These are phyloP conservation scores for Pseudogymnoascus pannorum DNA, from an alignment of 2,329 filamentous ascomycete species.

Conservation along the genomic window DNA sequence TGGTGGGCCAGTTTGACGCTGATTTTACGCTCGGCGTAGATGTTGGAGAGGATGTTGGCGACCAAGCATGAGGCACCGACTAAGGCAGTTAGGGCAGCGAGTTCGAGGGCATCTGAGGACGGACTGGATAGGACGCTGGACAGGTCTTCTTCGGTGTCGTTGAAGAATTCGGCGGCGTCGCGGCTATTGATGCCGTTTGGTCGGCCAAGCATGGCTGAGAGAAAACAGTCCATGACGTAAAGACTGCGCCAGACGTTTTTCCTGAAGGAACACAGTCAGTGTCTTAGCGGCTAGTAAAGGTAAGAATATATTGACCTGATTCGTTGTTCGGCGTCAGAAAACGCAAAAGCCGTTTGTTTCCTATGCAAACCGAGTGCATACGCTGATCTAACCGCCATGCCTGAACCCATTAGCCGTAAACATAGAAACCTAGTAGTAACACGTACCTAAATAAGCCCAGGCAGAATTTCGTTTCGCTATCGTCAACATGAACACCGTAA, in stretches of 20 bases:
- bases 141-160: background rate
- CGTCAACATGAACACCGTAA: slow-evolving; percentile 57
- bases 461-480: slow-evolving; percentile 56
- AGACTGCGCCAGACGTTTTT: slow-evolving; percentile 58
- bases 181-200: slow-evolving; percentile 35
- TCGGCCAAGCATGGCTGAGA: slow-evolving; percentile 55
- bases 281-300: background rate
- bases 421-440: background rate
- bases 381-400: slow-evolving; percentile 56
- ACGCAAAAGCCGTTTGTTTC: slow-evolving; percentile 50
- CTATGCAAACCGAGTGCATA: slow-evolving; percentile 56
- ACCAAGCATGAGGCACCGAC: slow-evolving; percentile 14
- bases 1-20: slow-evolving; percentile 50
- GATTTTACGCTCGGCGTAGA: slow-evolving; percentile 29
- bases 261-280: slow-evolving; percentile 28
- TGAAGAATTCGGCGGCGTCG: slow-evolving; percentile 5
- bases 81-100: background rate
- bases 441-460: slow-evolving; percentile 51
- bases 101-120: background rate
- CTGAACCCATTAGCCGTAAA: slow-evolving; percentile 29
- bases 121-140: background rate
- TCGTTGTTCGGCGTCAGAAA: slow-evolving; percentile 38
- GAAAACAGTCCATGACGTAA: slow-evolving; percentile 56
- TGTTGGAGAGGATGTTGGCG: slow-evolving; percentile 9
- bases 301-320: slow-evolving; percentile 13